phyloP scores from a whole-genome alignment of 2,329 filamentous ascomycete genomes.

The Macrophomina tecta region DNA sequence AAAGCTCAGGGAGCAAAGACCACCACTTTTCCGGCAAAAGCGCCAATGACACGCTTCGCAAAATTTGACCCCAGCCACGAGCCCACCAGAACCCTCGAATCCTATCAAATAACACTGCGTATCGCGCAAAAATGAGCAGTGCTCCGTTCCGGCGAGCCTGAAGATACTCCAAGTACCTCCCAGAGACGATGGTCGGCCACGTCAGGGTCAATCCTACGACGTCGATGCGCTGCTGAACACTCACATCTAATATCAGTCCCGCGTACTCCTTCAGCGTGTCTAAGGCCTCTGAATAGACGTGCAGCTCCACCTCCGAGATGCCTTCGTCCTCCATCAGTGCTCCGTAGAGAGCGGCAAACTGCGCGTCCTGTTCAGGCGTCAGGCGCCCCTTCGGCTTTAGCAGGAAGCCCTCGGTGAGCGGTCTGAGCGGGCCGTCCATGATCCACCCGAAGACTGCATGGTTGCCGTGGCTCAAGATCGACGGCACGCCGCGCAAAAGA shows the following conservation, averaged over 20 bases:
- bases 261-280: not conserved
- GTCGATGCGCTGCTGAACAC: not conserved
- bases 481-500: not conserved
- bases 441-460: not conserved
- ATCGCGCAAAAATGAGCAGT: not conserved
- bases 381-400: not conserved
- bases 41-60: not conserved
- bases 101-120: not conserved
- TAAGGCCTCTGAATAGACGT: not conserved
- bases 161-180: not conserved
- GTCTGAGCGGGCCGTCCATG: not conserved
- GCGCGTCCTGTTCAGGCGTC: not conserved
- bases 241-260: not conserved
- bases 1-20: not conserved
- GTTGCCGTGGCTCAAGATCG: not conserved
- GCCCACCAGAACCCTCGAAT: not conserved
- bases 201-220: not conserved
- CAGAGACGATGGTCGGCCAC: not conserved
- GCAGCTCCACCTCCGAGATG: not conserved
- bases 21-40: not conserved
- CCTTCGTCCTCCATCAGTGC: not conserved
- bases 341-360: not conserved
- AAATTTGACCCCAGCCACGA: not conserved
- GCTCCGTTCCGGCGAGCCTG: not conserved
- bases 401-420: not conserved